Percentiles rank a stretch among this genome's conserved stretches.
Evolutionary conservation across 345 rosid genomes (phyloP).

Genomic region (Eucalyptus marginata): DNA sequence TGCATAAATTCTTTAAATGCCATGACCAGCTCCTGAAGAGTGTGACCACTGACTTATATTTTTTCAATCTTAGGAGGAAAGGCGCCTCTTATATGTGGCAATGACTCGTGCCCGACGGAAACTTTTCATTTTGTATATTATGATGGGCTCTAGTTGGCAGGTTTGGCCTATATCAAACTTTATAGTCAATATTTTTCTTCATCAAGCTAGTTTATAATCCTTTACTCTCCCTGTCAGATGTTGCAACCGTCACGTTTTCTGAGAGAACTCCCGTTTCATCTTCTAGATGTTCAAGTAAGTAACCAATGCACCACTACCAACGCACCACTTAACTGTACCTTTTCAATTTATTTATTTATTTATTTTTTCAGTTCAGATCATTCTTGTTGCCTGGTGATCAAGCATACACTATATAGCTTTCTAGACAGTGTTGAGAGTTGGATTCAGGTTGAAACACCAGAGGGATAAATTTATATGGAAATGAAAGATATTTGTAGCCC

Average conservation of each 20-base stretch:
- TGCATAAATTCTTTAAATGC: background rate
- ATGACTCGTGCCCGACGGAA: conserved; percentile 93
- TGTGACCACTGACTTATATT: background rate
- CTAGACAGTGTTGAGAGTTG: background rate
- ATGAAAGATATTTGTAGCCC: background rate
- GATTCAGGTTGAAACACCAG: background rate
- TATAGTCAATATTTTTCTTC: background rate
- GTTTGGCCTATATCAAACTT: conserved; percentile 20
- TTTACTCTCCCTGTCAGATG: conserved; percentile 29
- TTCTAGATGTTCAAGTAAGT: conserved; percentile 53
- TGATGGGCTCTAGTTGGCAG: conserved; percentile 94
- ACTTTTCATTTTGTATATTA: conserved; percentile 63
- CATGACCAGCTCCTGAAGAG: background rate
- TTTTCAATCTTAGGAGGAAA: conserved; percentile 57
- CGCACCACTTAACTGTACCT: background rate
- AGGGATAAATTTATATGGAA: background rate
- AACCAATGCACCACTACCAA: background rate
- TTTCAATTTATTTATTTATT: background rate
- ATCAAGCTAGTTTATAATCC: background rate
- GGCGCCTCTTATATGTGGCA: conserved; percentile 87
- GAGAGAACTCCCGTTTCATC: conserved; percentile 80
- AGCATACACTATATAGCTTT: background rate
- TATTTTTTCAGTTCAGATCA: background rate
- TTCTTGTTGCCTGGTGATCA: background rate
- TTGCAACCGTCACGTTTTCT: conserved; percentile 93